phyloP scores from a whole-genome alignment of 768 basidiomycete genomes.

The Suillus lakei region DNA sequence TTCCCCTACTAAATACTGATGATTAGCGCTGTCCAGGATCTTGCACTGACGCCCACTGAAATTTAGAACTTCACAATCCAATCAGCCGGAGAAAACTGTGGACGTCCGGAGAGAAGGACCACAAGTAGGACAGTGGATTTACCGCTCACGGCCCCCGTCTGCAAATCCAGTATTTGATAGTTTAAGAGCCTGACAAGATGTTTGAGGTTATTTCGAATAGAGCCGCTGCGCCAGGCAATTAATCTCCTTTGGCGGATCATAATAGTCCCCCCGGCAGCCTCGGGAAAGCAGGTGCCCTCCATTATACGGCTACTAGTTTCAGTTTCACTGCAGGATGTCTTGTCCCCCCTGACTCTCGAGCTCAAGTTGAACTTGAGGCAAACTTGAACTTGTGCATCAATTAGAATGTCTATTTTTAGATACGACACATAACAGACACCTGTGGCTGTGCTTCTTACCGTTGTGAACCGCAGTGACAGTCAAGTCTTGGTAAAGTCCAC shows the following conservation, averaged over 20 bases:
- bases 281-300: neutral
- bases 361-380: no score
- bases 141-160: neutral
- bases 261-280: neutral
- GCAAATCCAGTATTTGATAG: neutral
- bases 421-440: neutral
- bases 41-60: neutral
- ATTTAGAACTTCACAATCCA: neutral
- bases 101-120: neutral
- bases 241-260: neutral
- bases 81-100: neutral
- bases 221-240: neutral
- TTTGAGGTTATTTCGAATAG: neutral
- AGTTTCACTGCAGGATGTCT: neutral
- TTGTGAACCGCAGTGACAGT: neutral
- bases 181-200: neutral
- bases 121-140: neutral
- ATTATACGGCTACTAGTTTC: neutral
- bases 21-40: neutral
- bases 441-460: slow-evolving; percentile 12
- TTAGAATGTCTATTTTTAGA: neutral
- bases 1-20: neutral
- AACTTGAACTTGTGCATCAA: neutral
- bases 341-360: no score
- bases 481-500: neutral